Evolutionary conservation across 352 stramenopile genomes (phyloP).

Genomic region (Blastocystis sp.): DNA sequence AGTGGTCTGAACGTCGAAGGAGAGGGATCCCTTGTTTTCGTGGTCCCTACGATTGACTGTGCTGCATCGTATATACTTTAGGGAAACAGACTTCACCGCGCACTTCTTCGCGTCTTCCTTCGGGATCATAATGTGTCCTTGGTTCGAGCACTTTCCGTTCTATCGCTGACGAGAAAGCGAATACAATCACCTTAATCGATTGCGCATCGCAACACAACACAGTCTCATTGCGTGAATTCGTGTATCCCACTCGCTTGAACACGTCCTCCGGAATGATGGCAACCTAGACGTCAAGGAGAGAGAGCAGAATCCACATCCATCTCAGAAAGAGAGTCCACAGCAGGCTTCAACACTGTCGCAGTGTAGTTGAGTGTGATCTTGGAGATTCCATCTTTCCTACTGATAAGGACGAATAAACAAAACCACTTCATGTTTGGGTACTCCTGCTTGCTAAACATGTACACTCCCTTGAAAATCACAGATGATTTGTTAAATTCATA

Average conservation of each 20-base stretch:
- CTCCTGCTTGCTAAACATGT: conserved; percentile 42
- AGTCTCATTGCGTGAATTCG: too few relatives aligned
- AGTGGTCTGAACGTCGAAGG: not conserved
- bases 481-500: conserved; percentile 28
- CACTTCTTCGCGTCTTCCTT: not conserved
- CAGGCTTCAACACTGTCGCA: not conserved
- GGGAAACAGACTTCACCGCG: not conserved
- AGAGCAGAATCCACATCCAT: conserved; percentile 22
- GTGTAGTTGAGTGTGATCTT: conserved; percentile 42
- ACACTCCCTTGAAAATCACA: conserved; percentile 21
- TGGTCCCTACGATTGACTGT: not conserved
- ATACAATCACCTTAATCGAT: not conserved
- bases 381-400: not conserved
- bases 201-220: too few relatives aligned
- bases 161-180: not conserved
- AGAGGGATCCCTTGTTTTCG: not conserved
- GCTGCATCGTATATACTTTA: not conserved
- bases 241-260: too few relatives aligned
- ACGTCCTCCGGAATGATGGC: too few relatives aligned
- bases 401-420: not conserved
- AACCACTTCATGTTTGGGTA: not conserved
- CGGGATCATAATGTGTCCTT: not conserved
- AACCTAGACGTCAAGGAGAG: too few relatives aligned
- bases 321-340: not conserved
- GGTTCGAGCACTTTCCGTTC: not conserved